These are phyloP conservation scores for Diaporthe capsici DNA, from an alignment of 2,329 filamentous ascomycete species.

Conservation along the genomic window DNA sequence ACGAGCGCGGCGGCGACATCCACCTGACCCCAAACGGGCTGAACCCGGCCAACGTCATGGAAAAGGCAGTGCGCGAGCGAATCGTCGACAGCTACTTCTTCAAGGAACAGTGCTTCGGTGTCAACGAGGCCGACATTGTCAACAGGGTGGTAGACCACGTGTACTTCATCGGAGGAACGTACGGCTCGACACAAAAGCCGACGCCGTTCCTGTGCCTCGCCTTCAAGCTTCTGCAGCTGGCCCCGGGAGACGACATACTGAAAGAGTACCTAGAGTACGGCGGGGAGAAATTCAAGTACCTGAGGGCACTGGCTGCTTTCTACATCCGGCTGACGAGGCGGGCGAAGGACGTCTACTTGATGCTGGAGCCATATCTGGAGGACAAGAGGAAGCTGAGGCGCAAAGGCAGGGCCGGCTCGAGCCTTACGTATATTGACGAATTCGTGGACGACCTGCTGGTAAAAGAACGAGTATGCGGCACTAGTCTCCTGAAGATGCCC, in stretches of 20 bases:
- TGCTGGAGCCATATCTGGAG: slow-evolving; percentile 85
- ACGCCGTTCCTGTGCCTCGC: slow-evolving; percentile 94
- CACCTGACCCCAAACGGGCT: slow-evolving; percentile 86
- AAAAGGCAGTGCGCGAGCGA: slow-evolving; percentile 94
- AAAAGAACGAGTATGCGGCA: slow-evolving; percentile 92
- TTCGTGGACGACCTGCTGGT: slow-evolving; percentile 93
- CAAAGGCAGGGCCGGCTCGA: slow-evolving; percentile 80
- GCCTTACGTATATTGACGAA: slow-evolving; percentile 86
- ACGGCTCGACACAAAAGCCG: slow-evolving; percentile 86
- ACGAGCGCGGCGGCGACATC: slow-evolving; percentile 87
- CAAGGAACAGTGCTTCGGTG: slow-evolving; percentile 98
- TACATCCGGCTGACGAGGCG: slow-evolving; percentile 92
- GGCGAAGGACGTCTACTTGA: slow-evolving; percentile 83
- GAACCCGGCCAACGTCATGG: slow-evolving; percentile 95
- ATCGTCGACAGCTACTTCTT: slow-evolving; percentile 97
- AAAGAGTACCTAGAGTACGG: slow-evolving; percentile 83
- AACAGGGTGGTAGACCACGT: slow-evolving; percentile 90
- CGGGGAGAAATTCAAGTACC: slow-evolving; percentile 85
- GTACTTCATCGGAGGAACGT: slow-evolving; percentile 88
- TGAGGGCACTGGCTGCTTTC: slow-evolving; percentile 90
- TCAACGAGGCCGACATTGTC: slow-evolving; percentile 87
- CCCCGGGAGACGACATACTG: slow-evolving; percentile 83
- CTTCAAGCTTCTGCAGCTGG: slow-evolving; percentile 93
- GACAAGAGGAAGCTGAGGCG: slow-evolving; percentile 88
- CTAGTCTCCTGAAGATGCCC: slow-evolving; percentile 92